Percentiles rank a stretch among this genome's conserved stretches.
phyloP scores from a whole-genome alignment of 148 eudicot genomes.

The Polygonum aviculare region DNA sequence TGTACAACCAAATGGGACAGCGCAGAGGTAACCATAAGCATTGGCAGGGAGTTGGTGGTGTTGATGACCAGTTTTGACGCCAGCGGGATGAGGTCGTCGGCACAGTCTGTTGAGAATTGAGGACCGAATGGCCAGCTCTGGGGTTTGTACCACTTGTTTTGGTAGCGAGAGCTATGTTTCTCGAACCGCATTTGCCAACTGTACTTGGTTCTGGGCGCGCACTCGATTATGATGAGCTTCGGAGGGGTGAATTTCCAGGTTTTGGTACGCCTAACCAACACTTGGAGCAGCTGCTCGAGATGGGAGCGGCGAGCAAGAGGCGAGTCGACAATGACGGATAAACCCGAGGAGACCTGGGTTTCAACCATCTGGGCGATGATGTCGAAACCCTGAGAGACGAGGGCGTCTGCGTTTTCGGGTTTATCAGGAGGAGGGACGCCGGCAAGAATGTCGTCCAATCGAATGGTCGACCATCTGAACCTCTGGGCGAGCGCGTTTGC shows the following conservation, averaged over 20 bases:
- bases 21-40: not conserved
- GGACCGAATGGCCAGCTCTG: no score
- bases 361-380: not conserved
- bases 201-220: not conserved
- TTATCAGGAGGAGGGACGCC: no score
- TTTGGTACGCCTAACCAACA: not conserved
- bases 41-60: no score
- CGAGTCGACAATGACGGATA: not conserved
- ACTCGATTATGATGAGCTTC: not conserved
- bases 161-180: no score
- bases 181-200: no score
- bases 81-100: no score
- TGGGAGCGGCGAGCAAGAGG: not conserved
- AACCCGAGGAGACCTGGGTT: not conserved
- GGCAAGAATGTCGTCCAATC: no score
- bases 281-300: not conserved
- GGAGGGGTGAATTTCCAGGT: not conserved
- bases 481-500: no score
- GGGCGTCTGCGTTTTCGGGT: no score
- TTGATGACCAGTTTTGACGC: no score
- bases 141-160: no score
- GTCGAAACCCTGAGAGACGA: not conserved
- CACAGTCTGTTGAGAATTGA: not conserved
- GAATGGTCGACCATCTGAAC: no score
- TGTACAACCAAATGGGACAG: not conserved